Conservation (phyloP, 202 grass and related monocot species). For the Panicum hallii region DNA sequence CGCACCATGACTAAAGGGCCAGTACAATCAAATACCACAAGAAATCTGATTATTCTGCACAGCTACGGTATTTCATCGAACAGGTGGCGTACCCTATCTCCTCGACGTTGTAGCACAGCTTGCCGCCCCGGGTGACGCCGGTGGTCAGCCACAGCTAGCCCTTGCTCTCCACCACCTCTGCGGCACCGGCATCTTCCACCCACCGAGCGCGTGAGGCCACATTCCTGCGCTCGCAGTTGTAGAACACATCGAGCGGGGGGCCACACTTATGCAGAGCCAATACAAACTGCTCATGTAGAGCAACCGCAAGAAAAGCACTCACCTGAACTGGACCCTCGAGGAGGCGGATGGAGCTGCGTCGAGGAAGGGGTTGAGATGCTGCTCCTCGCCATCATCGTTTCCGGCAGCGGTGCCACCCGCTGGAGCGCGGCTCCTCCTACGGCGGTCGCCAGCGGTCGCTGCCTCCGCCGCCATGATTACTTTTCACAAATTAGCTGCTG, state of each 20-base stretch:
- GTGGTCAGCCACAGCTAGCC: conserved; percentile 86
- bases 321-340: conserved; percentile 72
- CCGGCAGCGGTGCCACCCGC: not conserved
- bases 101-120: conserved; percentile 80
- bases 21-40: not conserved
- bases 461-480: not conserved
- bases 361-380: conserved; percentile 77
- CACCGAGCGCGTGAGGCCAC: conserved; percentile 65
- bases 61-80: conserved; percentile 24
- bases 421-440: conserved; percentile 23
- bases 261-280: not conserved
- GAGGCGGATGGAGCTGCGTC: conserved; percentile 10
- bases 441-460: not conserved
- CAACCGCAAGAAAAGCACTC: not conserved
- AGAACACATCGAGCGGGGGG: conserved; percentile 8
- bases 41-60: not conserved
- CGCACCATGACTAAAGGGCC: not conserved
- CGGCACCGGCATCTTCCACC: conserved; percentile 70
- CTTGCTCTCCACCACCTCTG: conserved; percentile 73
- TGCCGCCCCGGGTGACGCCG: conserved; percentile 54
- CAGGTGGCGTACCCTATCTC: conserved; percentile 71
- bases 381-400: conserved; percentile 68
- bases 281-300: not conserved
- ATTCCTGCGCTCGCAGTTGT: conserved; percentile 47
- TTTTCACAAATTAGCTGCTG: too few species aligned